Evolutionary conservation across 2,329 filamentous ascomycete genomes (phyloP), one percentile per base, ranked within the genome.

Genomic region (Neofusicoccum laricinum): DNA sequence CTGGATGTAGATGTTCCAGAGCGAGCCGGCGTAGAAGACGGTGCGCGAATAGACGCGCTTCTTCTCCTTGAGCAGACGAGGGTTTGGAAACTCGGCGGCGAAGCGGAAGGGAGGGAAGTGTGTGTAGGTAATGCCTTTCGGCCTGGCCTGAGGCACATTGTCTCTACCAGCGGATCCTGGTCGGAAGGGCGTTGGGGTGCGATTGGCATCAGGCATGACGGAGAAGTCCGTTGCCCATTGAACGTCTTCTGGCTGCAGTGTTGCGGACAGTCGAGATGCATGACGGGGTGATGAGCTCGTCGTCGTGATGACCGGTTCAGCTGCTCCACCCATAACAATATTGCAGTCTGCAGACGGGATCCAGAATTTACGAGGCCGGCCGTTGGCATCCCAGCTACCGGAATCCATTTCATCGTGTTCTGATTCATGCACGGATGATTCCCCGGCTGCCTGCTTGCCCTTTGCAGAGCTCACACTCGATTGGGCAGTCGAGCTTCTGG

Each of bases 1-100:
- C 68, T 86, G 85, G 11, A 87, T 85, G 71, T 86, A 87, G n/a
- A 87, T 83, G 67, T 87, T 87, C 85, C 85, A 87, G 15, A 85
- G 73, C 17, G 80, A 83, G 2, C 85, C 85, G 3, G 84, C 84
- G 66, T 87, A 87, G 69, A 85, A 86, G 4, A 86, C 83, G 2
- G 84, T 86, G 36, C 83, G 80, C 11, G 81, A 84, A 70, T 86
- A 86, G 8, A 86, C 82, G 0, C 84, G 77, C 71, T 86, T 86
- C 75, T 84, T 85, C 69, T 86, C 84, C 65, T 86, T 86, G 25
- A 86, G 74, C 6, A 81, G 78, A 15, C 82, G 77, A 1, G 85
- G 83, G 66, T 84, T 84, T 0, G 83, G 83, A 61, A 87, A 86
- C 65, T 86, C 84, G 14, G 82, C 84, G 11, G 83, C 81, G 67